Base-by-base conservation (phyloP, 1,139 yeast genomes). In the Yamadazyma sp. region DNA sequence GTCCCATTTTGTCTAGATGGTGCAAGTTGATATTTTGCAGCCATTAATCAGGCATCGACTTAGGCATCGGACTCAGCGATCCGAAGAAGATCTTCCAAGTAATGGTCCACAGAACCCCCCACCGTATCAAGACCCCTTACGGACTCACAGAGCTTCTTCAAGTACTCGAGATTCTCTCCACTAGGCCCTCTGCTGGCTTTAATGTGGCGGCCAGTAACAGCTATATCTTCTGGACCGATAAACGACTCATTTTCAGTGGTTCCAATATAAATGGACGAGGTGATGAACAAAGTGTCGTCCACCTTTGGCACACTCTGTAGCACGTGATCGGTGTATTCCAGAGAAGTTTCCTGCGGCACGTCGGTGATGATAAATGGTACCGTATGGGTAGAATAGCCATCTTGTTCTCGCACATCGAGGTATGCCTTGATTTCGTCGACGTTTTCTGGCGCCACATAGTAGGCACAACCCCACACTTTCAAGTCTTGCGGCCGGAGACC, bases 361-460 rank as follows among this genome's bases (percentile, higher is more conserved):
- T 67, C 61, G 10, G 58, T 50, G 25, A 83, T 65, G 44, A 74
- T 73, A 54, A 88, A 88, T 2, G 80, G 79, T 1, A 89, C 82
- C n/a, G 67, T 61, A 48, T 85, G 87, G 2, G 79, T 67, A 0
- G 88, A 70, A 59, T 90, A 90, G 0, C 97, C 97, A 53, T 88
- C 89, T 56, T 89, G 88, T 53, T 90, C 97, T 37, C 97, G 67
- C 13, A 80, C 70, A 52, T 89, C 95, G 32, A 90, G 67, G 50
- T 88, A 84, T 12, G 75, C 80, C 29, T 70, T 67, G 12, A 88
- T 94, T 45, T 73, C 73, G 3, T 61, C 62, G 0, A 83, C 90
- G 39, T 76, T 56, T 39, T 79, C 76, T 0, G 87, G 76, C 2
- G 80, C 81, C n/a, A 90, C 83, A 52, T 84, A 82, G 52, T 83